Conservation (phyloP, 2,329 filamentous ascomycete species). For the Tolypocladium paradoxum region DNA sequence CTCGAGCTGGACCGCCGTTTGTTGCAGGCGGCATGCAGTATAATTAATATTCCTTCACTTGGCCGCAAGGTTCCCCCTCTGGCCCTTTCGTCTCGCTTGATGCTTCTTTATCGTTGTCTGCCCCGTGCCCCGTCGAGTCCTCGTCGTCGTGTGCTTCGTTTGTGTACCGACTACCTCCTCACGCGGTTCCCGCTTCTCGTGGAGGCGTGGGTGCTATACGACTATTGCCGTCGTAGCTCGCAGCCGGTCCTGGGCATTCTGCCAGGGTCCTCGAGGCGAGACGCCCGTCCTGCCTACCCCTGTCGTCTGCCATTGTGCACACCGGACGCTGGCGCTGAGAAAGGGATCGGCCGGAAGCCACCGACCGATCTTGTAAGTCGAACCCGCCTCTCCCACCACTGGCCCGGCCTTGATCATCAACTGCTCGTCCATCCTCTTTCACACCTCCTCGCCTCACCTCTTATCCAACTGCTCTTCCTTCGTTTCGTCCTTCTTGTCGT, state of each 20-base stretch:
- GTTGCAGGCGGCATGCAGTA: neutral
- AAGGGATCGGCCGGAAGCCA: slow-evolving; percentile 9
- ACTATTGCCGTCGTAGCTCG: neutral
- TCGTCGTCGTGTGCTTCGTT: neutral
- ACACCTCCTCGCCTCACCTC: neutral
- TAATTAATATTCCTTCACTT: neutral
- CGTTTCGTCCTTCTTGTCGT: neutral
- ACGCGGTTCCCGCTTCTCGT: neutral
- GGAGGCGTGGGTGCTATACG: neutral
- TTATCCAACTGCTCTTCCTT: neutral
- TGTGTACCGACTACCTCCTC: neutral
- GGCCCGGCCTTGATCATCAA: neutral
- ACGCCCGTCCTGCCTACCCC: neutral
- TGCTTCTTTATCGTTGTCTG: neutral
- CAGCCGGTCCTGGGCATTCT: neutral
- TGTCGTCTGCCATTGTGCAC: neutral
- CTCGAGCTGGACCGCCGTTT: neutral
- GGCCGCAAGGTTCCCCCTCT: neutral
- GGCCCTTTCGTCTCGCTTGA: neutral
- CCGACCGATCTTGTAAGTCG: slow-evolving; percentile 4
- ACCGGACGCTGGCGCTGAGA: neutral
- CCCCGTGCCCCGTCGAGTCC: neutral
- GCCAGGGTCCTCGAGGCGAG: neutral
- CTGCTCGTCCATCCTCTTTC: neutral
- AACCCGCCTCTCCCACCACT: neutral